Base-by-base conservation (phyloP, 1,139 yeast species). In the Saccharomyces hybrid region DNA sequence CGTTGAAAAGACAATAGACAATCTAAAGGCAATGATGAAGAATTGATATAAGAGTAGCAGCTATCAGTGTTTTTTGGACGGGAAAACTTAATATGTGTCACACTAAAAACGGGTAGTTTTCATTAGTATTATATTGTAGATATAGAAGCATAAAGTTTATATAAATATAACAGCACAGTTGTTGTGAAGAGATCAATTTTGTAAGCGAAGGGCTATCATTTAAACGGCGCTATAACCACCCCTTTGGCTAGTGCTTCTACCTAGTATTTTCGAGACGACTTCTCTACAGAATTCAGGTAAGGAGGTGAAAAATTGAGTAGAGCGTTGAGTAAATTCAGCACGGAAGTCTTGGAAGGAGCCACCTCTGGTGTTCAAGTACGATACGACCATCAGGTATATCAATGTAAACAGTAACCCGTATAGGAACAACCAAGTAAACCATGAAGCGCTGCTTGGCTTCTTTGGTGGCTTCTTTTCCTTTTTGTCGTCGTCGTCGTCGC, bases 221-320 rank as follows among this genome's bases (percentile, higher is more conserved):
- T 75, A 90, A 8, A 90, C 96, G 34, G 97, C 97, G 68, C 95
- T 85, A 69, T 90, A 90, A 32, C 96, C 97, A 20, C 95, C 96
- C 68, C 97, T 80, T 7, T 59, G 32, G 6, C 61, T 49, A 23
- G 65, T 54, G 14, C 67, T 68, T 50, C 77, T 74, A 14, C 95
- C 88, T 27, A 89, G 79, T 58, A 91, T 76, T 61, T 85, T 88
- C 56, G 80, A 81, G 48, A 83, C 74, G 4, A 90, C 78, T 70
- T 90, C 97, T 59, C 76, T 78, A 34, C 81, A 66, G 61, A 91
- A 86, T 44, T 82, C 83, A 3, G 97, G 95, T 52, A 88, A 72
- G 4, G 90, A 84, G 28, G 76, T 74, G 44, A 80, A 68, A 47
- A 84, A 74, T 56, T 82, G 87, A 48, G 79, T 72, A 51, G 83